These are phyloP conservation scores for Plasmopara muralis DNA, from an alignment of 352 stramenopile genomes.

Conservation along the genomic window DNA sequence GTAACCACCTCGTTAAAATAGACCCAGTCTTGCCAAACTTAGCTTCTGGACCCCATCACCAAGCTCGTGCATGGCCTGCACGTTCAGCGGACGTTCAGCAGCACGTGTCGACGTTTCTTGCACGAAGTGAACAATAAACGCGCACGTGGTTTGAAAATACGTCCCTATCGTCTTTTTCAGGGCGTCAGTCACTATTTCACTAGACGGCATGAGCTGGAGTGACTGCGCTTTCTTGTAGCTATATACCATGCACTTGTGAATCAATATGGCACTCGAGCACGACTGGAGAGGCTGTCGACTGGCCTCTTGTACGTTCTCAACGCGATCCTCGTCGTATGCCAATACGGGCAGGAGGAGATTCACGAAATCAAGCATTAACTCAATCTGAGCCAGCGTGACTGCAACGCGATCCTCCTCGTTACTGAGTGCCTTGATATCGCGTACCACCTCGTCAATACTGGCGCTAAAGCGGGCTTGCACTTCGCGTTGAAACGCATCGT, in stretches of 20 bases:
- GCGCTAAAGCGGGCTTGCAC: conserved; percentile 43
- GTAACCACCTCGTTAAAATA: no score
- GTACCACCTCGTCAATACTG: conserved; percentile 42
- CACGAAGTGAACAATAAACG: conserved; percentile 21
- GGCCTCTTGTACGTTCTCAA: background rate
- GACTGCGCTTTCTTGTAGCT: conserved; percentile 20
- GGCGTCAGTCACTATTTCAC: conserved; percentile 4
- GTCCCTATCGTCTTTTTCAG: conserved; percentile 9
- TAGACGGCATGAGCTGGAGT: conserved; percentile 4
- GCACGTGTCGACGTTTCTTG: conserved; percentile 15
- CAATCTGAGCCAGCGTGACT: conserved; percentile 25
- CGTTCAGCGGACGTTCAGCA: conserved; percentile 12
- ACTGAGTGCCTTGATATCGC: conserved; percentile 38
- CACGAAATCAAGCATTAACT: conserved; percentile 61
- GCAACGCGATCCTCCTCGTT: background rate
- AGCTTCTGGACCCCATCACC: conserved; percentile 16
- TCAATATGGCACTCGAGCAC: conserved; percentile 25
- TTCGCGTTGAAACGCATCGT: conserved; percentile 42
- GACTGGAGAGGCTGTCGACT: conserved; percentile 24
- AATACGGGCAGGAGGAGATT: conserved; percentile 38
- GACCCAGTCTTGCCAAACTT: no score
- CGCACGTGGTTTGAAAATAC: conserved; percentile 26
- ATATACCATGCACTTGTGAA: conserved; percentile 40
- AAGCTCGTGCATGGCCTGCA: conserved; percentile 18
- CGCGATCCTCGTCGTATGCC: conserved; percentile 24